Conservation (phyloP, 306 rosid species). For the Lathyrus tuberosus region DNA sequence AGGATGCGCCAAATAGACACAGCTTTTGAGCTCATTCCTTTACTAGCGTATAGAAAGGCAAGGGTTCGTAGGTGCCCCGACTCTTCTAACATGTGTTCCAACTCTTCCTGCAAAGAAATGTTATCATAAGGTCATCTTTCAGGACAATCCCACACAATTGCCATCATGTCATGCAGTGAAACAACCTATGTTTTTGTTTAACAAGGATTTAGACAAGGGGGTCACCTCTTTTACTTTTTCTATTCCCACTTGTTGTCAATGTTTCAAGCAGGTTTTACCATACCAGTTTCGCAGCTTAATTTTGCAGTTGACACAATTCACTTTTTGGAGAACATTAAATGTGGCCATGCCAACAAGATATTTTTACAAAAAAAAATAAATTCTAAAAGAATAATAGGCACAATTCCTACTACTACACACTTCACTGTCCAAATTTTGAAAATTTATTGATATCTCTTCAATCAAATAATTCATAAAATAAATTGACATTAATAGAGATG, state of each 20-base stretch:
- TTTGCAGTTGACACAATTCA: constrained; percentile 13
- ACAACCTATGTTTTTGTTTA: constrained; percentile 14
- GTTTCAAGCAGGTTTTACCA: constrained; percentile 26
- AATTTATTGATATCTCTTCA: constrained; percentile 22
- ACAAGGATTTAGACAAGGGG: constrained; percentile 27
- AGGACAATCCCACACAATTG: constrained; percentile 51
- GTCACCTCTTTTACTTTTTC: constrained; percentile 4
- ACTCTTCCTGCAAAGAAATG: constrained; percentile 88
- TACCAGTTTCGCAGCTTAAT: constrained; percentile 23
- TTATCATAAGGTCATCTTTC: constrained; percentile 57
- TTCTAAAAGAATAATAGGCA: constrained; percentile 9
- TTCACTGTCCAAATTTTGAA: constrained; percentile 17
- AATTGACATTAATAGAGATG: constrained; percentile 7
- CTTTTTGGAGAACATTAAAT: constrained; percentile 12
- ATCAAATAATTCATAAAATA: constrained; percentile 30
- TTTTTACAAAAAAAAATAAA: background rate
- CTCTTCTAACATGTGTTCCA: constrained; percentile 86
- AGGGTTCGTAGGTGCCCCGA: constrained; percentile 92
- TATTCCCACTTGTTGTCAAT: constrained; percentile 1
- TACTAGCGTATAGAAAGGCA: constrained; percentile 92
- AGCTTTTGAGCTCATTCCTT: constrained; percentile 92
- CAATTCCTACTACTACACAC: constrained; percentile 11
- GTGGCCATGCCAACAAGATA: constrained; percentile 15
- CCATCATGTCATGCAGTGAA: constrained; percentile 56
- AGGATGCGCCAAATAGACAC: constrained; percentile 86